phyloP scores from a whole-genome alignment of 768 basidiomycete genomes.

The Epithele typhae region DNA sequence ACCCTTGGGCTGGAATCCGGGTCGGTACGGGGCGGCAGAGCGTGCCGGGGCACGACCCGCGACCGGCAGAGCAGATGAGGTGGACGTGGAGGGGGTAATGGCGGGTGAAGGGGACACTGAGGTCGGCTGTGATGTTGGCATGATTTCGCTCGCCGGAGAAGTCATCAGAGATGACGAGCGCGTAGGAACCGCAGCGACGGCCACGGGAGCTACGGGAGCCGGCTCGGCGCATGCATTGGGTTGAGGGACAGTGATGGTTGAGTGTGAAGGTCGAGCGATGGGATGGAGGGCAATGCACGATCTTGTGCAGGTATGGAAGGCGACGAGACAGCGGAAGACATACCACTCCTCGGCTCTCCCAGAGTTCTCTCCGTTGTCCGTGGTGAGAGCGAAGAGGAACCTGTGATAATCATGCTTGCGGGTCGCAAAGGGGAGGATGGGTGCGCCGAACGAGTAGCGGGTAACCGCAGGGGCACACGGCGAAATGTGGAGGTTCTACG shows the following conservation, averaged over 20 bases:
- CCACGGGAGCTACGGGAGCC: slow-evolving; percentile 9
- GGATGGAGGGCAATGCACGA: slow-evolving; percentile 21
- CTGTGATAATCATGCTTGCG: slow-evolving; percentile 16
- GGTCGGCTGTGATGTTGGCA: not conserved
- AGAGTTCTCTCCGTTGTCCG: slow-evolving; percentile 4
- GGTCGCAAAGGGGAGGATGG: slow-evolving; percentile 34
- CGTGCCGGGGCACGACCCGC: slow-evolving; percentile 17
- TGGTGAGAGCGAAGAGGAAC: slow-evolving; percentile 16
- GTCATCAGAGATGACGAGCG: slow-evolving; percentile 6
- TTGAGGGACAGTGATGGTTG: slow-evolving; percentile 11
- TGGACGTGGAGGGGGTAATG: slow-evolving; percentile 13
- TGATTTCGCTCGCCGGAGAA: not conserved
- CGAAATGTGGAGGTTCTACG: slow-evolving; percentile 50
- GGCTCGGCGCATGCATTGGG: slow-evolving; percentile 15
- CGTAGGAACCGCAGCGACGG: not conserved
- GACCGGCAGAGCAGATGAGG: slow-evolving; percentile 14
- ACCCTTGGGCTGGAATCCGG: slow-evolving; percentile 92
- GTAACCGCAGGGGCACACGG: slow-evolving; percentile 37
- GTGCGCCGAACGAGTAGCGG: slow-evolving; percentile 21
- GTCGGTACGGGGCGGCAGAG: slow-evolving; percentile 63
- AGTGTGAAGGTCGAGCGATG: slow-evolving; percentile 17
- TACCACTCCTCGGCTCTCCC: slow-evolving; percentile 11
- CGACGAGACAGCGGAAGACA: slow-evolving; percentile 17
- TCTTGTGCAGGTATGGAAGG: slow-evolving; percentile 17
- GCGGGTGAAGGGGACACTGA: slow-evolving; percentile 14